A percentile compares a stretch with the other conserved stretches of the same genome.
These are phyloP conservation scores for Phytophthora pini DNA, from an alignment of 352 stramenopile genomes.

Conservation along the genomic window DNA sequence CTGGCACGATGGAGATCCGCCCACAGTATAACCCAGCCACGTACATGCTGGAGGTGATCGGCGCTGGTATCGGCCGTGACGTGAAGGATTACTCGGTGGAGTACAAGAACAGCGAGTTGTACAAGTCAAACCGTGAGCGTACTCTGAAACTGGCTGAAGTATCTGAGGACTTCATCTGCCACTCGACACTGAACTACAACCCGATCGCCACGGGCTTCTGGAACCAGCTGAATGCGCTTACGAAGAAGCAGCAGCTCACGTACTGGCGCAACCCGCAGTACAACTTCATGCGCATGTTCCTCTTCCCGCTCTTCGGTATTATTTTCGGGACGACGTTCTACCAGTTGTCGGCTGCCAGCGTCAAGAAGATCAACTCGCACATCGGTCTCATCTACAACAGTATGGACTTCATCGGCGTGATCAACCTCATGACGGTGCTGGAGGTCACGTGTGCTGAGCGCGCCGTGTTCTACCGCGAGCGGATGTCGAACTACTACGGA, in stretches of 20 bases:
- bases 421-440: slow-evolving; percentile 66
- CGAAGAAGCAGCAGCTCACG: slow-evolving; percentile 48
- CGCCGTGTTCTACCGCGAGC: slow-evolving; percentile 68
- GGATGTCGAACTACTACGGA: slow-evolving; percentile 77
- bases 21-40: slow-evolving; percentile 26
- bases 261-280: slow-evolving; percentile 65
- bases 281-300: slow-evolving; percentile 59
- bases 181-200: slow-evolving; percentile 61
- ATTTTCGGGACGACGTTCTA: slow-evolving; percentile 73
- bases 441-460: slow-evolving; percentile 63
- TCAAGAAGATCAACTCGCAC: slow-evolving; percentile 60
- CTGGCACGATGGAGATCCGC: no score
- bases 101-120: slow-evolving; percentile 22
- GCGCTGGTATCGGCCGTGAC: slow-evolving; percentile 21
- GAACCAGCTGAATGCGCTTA: slow-evolving; percentile 33
- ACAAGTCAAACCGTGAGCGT: slow-evolving; percentile 15
- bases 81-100: slow-evolving; percentile 24
- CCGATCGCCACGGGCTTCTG: slow-evolving; percentile 33
- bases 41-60: slow-evolving; percentile 22
- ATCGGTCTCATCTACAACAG: slow-evolving; percentile 72
- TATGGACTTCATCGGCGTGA: slow-evolving; percentile 71
- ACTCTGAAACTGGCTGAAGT: slow-evolving; percentile 45
- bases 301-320: slow-evolving; percentile 55
- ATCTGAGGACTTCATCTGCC: slow-evolving; percentile 47
- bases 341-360: slow-evolving; percentile 37